Evolutionary conservation across 208 protist species (phyloP).

Genomic region (Crithidia sp.): DNA sequence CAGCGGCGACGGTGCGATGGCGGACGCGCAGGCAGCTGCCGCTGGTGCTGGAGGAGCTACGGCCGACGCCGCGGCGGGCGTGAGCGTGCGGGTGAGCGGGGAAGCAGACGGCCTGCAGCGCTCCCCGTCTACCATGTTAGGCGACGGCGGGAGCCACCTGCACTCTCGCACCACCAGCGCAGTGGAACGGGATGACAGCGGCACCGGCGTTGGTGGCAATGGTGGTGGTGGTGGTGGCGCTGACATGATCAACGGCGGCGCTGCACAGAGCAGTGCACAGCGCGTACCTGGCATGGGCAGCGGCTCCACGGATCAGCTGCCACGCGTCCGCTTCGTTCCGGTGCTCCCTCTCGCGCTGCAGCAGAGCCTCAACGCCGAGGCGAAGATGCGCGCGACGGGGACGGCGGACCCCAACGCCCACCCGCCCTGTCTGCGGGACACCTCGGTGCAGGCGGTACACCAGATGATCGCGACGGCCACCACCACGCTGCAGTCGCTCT

Average conservation of each 20-base stretch:
- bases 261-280: neutral
- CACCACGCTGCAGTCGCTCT: constrained; percentile 56
- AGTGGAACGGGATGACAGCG: neutral
- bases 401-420: neutral
- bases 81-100: neutral
- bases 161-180: constrained; percentile 17
- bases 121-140: constrained; percentile 27
- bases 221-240: neutral
- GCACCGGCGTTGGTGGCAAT: neutral
- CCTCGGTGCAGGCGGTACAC: constrained; percentile 73
- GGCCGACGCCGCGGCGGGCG: neutral
- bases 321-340: constrained; percentile 45
- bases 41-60: constrained; percentile 6
- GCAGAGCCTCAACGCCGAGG: constrained; percentile 3
- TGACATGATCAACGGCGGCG: neutral
- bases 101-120: constrained; percentile 20
- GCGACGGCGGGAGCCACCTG: neutral
- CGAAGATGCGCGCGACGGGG: constrained; percentile 1
- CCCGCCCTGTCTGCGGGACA: constrained; percentile 48
- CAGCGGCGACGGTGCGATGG: neutral
- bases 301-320: constrained; percentile 24
- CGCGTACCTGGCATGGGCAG: neutral
- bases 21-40: neutral
- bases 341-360: constrained; percentile 29
- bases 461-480: constrained; percentile 56